phyloP scores from a whole-genome alignment of 768 basidiomycete genomes.

The Rhodocollybia butyracea region DNA sequence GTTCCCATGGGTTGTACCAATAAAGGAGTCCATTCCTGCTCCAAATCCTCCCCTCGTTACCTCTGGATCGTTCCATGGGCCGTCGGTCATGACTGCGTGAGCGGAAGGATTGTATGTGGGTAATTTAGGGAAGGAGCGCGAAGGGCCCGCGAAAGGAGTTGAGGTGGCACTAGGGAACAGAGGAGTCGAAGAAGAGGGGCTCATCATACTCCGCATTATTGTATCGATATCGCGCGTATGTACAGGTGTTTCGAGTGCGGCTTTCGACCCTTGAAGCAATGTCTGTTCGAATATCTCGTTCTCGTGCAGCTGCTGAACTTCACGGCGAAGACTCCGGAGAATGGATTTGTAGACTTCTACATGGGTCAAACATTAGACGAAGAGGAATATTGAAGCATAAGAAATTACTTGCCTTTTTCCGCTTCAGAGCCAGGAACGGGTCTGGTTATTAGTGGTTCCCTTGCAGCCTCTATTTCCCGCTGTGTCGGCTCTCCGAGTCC shows the following conservation, averaged over 20 bases:
- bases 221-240: conserved; percentile 44
- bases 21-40: conserved; percentile 4
- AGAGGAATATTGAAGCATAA: neutral
- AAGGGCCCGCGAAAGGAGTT: conserved; percentile 2
- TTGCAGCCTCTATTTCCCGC: conserved; percentile 40
- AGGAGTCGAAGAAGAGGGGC: conserved; percentile 13
- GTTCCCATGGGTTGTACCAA: neutral
- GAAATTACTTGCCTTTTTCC: conserved; percentile 31
- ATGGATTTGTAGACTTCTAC: conserved; percentile 30
- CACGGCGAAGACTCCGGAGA: conserved; percentile 30
- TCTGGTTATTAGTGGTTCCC: conserved; percentile 33
- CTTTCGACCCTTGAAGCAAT: conserved; percentile 42
- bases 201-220: conserved; percentile 55
- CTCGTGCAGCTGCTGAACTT: conserved; percentile 41
- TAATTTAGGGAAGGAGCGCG: neutral
- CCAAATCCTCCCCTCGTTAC: conserved; percentile 1
- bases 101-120: neutral
- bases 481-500: conserved; percentile 30
- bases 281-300: conserved; percentile 48
- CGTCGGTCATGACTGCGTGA: neutral
- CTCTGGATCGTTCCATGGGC: conserved; percentile 4
- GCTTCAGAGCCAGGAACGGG: conserved; percentile 25
- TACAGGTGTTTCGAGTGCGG: conserved; percentile 39
- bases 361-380: neutral
- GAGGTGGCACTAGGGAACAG: conserved; percentile 2